phyloP scores from a whole-genome alignment of 495 filamentous ascomycete species.

The Penicillium taxi region DNA sequence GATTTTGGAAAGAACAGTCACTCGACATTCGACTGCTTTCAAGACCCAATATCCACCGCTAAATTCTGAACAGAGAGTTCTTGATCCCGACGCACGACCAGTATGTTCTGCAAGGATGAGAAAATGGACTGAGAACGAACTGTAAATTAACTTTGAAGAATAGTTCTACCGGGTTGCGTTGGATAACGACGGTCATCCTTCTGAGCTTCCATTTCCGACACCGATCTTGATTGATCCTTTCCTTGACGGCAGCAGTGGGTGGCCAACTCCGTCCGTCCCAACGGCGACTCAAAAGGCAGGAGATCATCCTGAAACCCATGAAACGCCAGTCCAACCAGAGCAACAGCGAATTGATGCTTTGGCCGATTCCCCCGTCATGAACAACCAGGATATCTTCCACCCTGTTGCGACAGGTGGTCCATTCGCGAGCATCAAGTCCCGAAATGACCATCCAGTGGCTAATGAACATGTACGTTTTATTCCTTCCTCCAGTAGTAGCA shows the following conservation, averaged over 20 bases:
- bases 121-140: no score
- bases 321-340: no score
- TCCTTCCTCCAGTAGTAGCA: conserved; percentile 2
- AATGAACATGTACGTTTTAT: conserved; percentile 35
- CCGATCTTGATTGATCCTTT: conserved; percentile 14
- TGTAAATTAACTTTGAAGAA: conserved; percentile 2
- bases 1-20: conserved; percentile 13
- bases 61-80: conserved; percentile 14
- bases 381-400: conserved; percentile 40
- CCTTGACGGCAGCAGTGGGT: conserved; percentile 18
- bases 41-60: conserved; percentile 32
- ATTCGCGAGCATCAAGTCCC: conserved; percentile 42
- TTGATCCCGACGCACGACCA: conserved; percentile 20
- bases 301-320: no score
- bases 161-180: conserved; percentile 34
- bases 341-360: no score
- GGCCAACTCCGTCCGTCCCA: conserved; percentile 13
- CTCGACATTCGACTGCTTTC: conserved; percentile 12
- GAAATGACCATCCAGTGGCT: conserved; percentile 46
- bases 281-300: conserved; percentile 1
- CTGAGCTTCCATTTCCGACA: conserved; percentile 29
- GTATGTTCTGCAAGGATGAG: conserved; percentile 26
- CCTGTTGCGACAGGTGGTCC: conserved; percentile 56
- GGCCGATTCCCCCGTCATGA: conserved; percentile 14
- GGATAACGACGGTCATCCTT: conserved; percentile 35